Conservation (phyloP, 2,329 filamentous ascomycete species). For the Alternaria brassicae region DNA sequence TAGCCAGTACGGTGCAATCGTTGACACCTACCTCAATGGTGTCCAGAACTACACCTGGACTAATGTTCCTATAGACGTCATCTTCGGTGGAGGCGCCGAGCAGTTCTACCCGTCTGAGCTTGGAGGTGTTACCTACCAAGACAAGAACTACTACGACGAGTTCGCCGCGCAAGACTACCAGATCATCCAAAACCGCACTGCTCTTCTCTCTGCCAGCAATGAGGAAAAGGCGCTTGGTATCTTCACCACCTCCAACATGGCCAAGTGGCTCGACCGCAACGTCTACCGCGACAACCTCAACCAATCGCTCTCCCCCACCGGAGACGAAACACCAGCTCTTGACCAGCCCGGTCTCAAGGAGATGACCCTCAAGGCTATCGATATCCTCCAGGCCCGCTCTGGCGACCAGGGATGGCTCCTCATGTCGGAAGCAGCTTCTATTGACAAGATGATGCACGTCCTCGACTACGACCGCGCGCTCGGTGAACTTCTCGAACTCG, state of each 20-base stretch:
- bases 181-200: conserved; percentile 76
- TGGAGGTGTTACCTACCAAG: conserved; percentile 68
- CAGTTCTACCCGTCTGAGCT: conserved; percentile 68
- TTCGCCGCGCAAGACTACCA: conserved; percentile 77
- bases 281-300: conserved; percentile 75
- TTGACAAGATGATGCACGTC: conserved; percentile 88
- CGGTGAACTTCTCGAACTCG: conserved; percentile 83
- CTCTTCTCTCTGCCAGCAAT: conserved; percentile 65
- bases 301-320: conserved; percentile 73
- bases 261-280: conserved; percentile 87
- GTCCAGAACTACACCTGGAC: conserved; percentile 84
- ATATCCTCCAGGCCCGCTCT: conserved; percentile 72
- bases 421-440: conserved; percentile 84
- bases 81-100: conserved; percentile 83
- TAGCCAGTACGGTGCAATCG: conserved; percentile 71
- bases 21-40: conserved; percentile 79
- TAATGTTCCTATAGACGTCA: conserved; percentile 73
- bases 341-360: conserved; percentile 86
- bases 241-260: conserved; percentile 76
- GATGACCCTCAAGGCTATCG: conserved; percentile 87
- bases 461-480: conserved; percentile 87
- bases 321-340: conserved; percentile 67
- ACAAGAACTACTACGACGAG: conserved; percentile 74
- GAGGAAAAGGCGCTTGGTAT: conserved; percentile 74
- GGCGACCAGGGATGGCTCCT: conserved; percentile 80